Base-by-base conservation (phyloP, 495 filamentous ascomycete species). In the Poronia punctata region DNA sequence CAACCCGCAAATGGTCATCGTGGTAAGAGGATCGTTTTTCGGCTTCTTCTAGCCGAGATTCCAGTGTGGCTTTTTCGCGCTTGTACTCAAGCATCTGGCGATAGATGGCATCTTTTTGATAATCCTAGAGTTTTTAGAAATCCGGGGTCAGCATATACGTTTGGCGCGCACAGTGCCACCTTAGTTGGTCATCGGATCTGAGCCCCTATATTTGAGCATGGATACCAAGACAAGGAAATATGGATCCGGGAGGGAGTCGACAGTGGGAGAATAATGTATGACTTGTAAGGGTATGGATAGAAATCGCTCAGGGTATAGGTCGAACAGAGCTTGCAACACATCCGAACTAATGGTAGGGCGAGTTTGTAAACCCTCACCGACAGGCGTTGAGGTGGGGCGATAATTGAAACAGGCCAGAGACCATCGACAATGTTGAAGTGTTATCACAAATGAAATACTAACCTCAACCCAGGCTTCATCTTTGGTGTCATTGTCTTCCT, bases 71-170 rank as follows among this genome's bases (percentile, higher is more conserved):
- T 59, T 84, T 86, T 55, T 96, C 87, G 33, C 93, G 76, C 62
- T 95, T 96, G 59, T 88, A 95, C 60, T 97, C 93, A 52, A 84
- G 81, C 90, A 98, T 95, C 57, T 96, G 90, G 20, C 92, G 86
- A 57, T 84, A 81, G 56, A 98, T 96, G 43, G 92, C 92, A 72
- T 95, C 92, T 62, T 98, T 98, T 68, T 95, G 88, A 56, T 86
- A 96, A 50, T 82, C 79, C 92, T 98, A 59, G 60, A 63, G 54
- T 61, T 54, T 54, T 60, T 56, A n/a, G n/a, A 56, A 40, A 40
- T 52, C 43, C 47, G 43, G 22, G n/a, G 27, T 58, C 48, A 58
- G 55, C 46, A 38, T 50, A 32, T 48, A 48, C 33, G 46, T 48
- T 22, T 43, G 39, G 39, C 20, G n/a, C n/a, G n/a, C n/a, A n/a